These are phyloP conservation scores for Elaeis oleifera DNA, from an alignment of 202 grass and related monocot genomes.

Conservation along the genomic window DNA sequence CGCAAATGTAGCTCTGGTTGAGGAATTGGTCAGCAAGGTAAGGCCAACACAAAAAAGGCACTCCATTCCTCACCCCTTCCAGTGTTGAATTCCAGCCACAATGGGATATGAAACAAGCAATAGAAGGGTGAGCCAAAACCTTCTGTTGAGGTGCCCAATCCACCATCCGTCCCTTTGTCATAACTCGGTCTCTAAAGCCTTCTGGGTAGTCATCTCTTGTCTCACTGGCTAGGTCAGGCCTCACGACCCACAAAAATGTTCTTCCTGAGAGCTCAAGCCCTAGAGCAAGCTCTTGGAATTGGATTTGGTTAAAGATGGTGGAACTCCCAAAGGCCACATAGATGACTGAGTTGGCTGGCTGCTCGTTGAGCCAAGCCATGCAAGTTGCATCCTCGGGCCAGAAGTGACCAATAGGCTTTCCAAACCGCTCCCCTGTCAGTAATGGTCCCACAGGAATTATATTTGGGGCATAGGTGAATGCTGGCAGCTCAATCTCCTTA, in stretches of 20 bases:
- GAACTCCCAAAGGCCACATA: conserved; percentile 43
- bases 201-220: conserved; percentile 26
- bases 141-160: not conserved
- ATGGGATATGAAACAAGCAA: conserved; percentile 23
- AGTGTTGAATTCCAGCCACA: conserved; percentile 18
- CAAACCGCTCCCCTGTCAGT: not conserved
- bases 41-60: conserved; percentile 33
- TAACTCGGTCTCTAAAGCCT: conserved; percentile 9
- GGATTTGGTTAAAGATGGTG: conserved; percentile 10
- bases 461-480: not conserved
- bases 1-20: conserved; percentile 31
- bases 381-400: conserved; percentile 9
- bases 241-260: conserved; percentile 45
- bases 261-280: conserved; percentile 25
- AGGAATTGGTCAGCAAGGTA: conserved; percentile 32
- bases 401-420: not conserved
- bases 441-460: conserved; percentile 6
- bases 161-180: conserved; percentile 4
- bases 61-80: conserved; percentile 19
- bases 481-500: not conserved
- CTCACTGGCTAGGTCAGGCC: conserved; percentile 21
- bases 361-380: conserved; percentile 37
- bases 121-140: conserved; percentile 11
- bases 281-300: conserved; percentile 36
- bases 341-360: conserved; percentile 21